These are phyloP conservation scores for Entomortierella parvispora DNA, from an alignment of 192 early-diverging fungal genomes.

Conservation along the genomic window DNA sequence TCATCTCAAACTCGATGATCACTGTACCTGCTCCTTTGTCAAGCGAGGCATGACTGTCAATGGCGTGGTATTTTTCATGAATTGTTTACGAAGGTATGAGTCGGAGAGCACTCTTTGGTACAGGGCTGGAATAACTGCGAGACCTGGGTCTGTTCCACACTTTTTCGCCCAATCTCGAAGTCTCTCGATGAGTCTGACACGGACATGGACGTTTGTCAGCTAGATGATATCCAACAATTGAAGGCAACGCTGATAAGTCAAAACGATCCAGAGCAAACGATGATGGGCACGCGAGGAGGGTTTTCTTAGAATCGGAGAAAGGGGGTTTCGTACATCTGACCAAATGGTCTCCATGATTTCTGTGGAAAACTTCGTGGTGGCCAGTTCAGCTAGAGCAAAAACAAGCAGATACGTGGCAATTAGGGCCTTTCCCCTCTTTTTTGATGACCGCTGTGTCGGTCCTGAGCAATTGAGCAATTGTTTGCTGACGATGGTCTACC, in stretches of 20 bases:
- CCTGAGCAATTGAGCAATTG: neutral
- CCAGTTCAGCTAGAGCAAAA: conserved; percentile 5
- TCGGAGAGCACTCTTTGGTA: neutral
- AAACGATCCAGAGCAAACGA: neutral
- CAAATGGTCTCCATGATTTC: neutral
- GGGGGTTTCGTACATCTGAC: neutral
- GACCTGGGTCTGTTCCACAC: conserved; percentile 1
- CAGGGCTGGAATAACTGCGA: neutral
- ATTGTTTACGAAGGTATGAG: too few species aligned
- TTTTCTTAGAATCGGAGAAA: too few species aligned
- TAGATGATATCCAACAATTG: neutral
- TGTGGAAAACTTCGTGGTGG: neutral
- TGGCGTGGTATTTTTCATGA: too few species aligned
- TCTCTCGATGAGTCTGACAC: conserved; percentile 2
- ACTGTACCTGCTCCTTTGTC: too few species aligned
- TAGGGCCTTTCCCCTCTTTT: neutral
- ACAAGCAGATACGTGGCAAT: neutral
- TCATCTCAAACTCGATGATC: too few species aligned
- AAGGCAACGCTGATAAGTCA: neutral
- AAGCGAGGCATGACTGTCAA: too few species aligned
- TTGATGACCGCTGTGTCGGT: neutral
- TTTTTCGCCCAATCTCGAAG: neutral
- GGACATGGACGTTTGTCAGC: neutral
- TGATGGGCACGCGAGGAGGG: too few species aligned
- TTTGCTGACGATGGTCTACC: neutral